Percentiles rank a stretch among this genome's conserved stretches.
Evolutionary conservation across 202 grass and related monocot genomes (phyloP).

Genomic region (Eragrostis tef): DNA sequence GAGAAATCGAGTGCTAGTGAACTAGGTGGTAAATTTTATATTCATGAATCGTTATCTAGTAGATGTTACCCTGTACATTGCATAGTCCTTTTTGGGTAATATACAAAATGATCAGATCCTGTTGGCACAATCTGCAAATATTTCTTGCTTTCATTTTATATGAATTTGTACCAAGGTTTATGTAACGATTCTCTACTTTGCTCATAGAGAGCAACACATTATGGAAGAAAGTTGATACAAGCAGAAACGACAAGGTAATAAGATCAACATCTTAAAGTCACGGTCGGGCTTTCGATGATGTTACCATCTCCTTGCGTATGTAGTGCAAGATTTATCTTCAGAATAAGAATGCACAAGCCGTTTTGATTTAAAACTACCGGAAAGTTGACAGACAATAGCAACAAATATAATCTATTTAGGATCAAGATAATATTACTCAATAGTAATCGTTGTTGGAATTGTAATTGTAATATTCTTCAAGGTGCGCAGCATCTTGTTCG

Average conservation of each 20-base stretch:
- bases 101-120: not conserved
- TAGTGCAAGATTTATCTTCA: not conserved
- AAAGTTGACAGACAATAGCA: not conserved
- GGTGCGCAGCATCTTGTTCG: not conserved
- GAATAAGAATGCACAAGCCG: not conserved
- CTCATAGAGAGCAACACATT: not conserved
- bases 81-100: conserved; percentile 8
- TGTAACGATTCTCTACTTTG: not conserved
- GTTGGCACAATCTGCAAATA: not conserved
- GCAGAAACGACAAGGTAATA: conserved; percentile 1
- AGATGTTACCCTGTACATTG: not conserved
- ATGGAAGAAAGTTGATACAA: not conserved
- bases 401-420: not conserved
- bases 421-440: not conserved
- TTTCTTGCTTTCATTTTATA: not conserved
- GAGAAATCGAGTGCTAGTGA: not conserved
- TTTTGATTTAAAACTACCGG: not conserved
- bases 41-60: not conserved
- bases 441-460: not conserved
- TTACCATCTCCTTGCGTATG: not conserved
- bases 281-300: not conserved
- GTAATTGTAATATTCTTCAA: not conserved
- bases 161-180: not conserved
- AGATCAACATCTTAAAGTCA: not conserved
- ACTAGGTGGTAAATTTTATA: not conserved